A percentile compares a stretch with the other conserved stretches of the same genome.
phyloP scores from a whole-genome alignment of 1,284 basidiomycete genomes.

The Naganishia liquefaciens region DNA sequence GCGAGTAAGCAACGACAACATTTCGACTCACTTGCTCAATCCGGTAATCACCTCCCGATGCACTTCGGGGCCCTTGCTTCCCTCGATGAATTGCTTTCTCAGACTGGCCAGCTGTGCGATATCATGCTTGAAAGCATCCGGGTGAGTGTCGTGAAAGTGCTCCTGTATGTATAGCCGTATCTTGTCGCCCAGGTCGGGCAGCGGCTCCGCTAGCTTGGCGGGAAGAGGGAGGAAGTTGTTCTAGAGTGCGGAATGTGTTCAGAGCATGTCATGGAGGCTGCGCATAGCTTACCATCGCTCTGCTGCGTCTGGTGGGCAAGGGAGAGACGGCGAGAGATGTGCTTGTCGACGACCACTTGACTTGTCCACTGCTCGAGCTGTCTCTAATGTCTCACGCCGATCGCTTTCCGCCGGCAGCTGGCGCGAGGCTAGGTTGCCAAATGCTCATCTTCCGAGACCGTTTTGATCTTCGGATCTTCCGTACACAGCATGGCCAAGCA shows the following conservation, averaged over 20 bases:
- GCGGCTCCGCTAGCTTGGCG: constrained; percentile 68
- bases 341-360: neutral
- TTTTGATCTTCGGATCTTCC: too few species aligned
- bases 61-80: constrained; percentile 58
- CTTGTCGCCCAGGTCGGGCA: constrained; percentile 61
- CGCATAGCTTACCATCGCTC: neutral
- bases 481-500: too few species aligned
- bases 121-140: constrained; percentile 82
- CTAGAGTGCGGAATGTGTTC: constrained; percentile 6
- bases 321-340: neutral
- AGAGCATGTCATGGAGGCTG: neutral
- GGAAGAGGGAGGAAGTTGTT: constrained; percentile 73
- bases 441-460: too few species aligned
- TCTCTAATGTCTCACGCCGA: constrained; percentile 12
- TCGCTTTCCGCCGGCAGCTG: neutral
- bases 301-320: neutral
- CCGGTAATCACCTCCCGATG: constrained; percentile 52
- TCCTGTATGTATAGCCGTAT: constrained; percentile 69
- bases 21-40: constrained; percentile 58
- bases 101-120: constrained; percentile 70
- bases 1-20: constrained; percentile 36
- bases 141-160: constrained; percentile 73
- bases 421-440: too few species aligned
- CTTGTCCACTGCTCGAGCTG: neutral
- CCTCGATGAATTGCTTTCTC: constrained; percentile 64